Evolutionary conservation across 2,329 filamentous ascomycete genomes (phyloP).

Genomic region (Diplocarpon rosae): DNA sequence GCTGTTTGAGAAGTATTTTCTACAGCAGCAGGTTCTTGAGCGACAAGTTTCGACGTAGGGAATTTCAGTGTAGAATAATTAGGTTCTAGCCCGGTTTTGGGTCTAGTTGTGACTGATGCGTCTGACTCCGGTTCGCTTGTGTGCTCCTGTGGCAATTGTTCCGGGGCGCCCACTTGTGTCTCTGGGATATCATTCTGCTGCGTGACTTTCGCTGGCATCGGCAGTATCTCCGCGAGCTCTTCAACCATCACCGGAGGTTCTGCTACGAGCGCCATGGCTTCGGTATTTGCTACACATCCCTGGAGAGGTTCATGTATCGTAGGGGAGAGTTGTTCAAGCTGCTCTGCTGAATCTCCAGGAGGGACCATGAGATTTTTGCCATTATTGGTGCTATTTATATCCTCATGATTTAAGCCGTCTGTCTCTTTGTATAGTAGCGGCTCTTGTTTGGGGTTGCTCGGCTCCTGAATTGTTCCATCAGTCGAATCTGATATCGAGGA

Average conservation of each 20-base stretch:
- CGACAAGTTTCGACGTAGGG: slow-evolving; percentile 22
- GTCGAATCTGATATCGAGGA: slow-evolving; percentile 54
- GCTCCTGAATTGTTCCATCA: slow-evolving; percentile 42
- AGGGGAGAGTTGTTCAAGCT: slow-evolving; percentile 4
- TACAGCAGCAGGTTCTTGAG: slow-evolving; percentile 12
- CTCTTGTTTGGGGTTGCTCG: slow-evolving; percentile 6
- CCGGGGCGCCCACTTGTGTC: slow-evolving; percentile 1
- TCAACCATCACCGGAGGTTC: not conserved
- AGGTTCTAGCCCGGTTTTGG: slow-evolving; percentile 1
- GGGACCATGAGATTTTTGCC: not conserved
- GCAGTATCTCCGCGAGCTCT: not conserved
- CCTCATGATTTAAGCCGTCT: not conserved
- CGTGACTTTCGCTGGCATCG: not conserved
- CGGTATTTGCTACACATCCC: not conserved
- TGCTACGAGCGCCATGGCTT: not conserved
- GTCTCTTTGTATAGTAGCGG: not conserved
- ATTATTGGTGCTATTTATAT: not conserved
- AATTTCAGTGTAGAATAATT: no score
- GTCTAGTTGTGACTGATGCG: not conserved
- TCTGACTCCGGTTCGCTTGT: not conserved
- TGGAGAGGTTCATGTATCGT: slow-evolving; percentile 3
- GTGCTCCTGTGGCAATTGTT: not conserved
- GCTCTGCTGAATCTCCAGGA: not conserved
- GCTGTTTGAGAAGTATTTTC: slow-evolving; percentile 12
- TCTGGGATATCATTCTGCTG: not conserved